Evolutionary conservation across 2,329 filamentous ascomycete genomes (phyloP).

Genomic region (Colletotrichum tabaci): DNA sequence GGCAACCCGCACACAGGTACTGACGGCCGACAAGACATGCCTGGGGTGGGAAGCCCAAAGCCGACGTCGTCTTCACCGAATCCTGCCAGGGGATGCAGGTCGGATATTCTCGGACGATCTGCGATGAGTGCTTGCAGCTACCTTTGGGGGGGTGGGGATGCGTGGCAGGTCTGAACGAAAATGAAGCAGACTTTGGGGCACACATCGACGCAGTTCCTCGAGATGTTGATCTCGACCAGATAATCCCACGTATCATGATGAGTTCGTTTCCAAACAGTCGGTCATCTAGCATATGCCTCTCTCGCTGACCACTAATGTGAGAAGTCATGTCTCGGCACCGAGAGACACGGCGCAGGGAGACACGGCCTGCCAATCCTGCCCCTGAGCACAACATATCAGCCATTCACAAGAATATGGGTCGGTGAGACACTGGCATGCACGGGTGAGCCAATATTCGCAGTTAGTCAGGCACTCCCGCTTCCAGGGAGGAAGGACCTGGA

Average conservation of each 20-base stretch:
- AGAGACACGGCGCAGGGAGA: conserved; percentile 25
- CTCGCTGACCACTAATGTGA: background rate
- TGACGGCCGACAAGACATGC: too few relatives aligned
- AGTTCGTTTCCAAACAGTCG: background rate
- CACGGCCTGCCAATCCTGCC: conserved; percentile 4
- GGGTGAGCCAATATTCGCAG: background rate
- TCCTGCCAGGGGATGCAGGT: background rate
- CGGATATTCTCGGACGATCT: background rate
- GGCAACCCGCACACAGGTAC: background rate
- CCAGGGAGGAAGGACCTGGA: background rate
- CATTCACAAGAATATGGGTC: background rate
- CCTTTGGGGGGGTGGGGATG: background rate
- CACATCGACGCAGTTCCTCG: background rate
- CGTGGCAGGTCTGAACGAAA: background rate
- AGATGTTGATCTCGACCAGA: background rate
- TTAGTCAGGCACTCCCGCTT: conserved; percentile 6
- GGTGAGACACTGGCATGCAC: conserved; percentile 12
- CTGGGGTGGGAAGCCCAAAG: background rate
- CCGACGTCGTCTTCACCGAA: background rate
- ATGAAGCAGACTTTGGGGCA: background rate
- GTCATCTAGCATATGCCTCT: background rate
- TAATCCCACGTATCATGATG: background rate
- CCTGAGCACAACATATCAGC: conserved; percentile 4
- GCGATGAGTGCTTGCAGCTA: background rate
- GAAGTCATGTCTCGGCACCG: conserved; percentile 12